These are phyloP conservation scores for Cryptosporidium ubiquitum DNA, from an alignment of 169 alveolate species.

Conservation along the genomic window DNA sequence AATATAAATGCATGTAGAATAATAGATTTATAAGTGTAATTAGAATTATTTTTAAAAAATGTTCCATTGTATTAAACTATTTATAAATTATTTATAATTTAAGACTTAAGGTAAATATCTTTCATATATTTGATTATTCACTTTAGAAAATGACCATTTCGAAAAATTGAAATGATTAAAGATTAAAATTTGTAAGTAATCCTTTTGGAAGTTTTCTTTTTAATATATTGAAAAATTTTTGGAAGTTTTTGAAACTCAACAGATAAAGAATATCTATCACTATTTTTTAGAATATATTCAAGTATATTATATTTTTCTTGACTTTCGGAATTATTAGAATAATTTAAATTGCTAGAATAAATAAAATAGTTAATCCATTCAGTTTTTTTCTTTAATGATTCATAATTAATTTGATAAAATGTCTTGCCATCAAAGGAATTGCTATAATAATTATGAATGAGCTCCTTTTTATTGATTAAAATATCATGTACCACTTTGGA, in stretches of 20 bases:
- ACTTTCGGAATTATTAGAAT: background rate
- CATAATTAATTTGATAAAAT: background rate
- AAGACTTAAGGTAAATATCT: background rate
- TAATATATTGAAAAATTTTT: background rate
- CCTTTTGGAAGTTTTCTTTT: background rate
- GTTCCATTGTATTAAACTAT: too few species aligned
- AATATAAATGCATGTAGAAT: background rate
- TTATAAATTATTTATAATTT: background rate
- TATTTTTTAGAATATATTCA: background rate
- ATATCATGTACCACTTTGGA: background rate
- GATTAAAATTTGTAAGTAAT: background rate
- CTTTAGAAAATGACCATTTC: background rate
- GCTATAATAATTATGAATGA: background rate
- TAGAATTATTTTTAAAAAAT: too few species aligned
- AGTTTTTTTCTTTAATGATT: background rate
- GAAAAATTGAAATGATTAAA: background rate
- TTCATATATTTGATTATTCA: background rate
- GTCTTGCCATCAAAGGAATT: background rate
- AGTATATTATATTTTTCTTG: background rate
- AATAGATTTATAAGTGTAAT: background rate
- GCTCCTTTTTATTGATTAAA: background rate
- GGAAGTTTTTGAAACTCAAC: slow-evolving; percentile 1
- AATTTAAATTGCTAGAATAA: slow-evolving; percentile 3
- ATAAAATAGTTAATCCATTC: background rate
- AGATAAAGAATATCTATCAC: background rate